Percentiles rank a stretch among this genome's conserved stretches.
These are phyloP conservation scores for Trametes sanguinea DNA, from an alignment of 768 basidiomycete genomes.

Conservation along the genomic window DNA sequence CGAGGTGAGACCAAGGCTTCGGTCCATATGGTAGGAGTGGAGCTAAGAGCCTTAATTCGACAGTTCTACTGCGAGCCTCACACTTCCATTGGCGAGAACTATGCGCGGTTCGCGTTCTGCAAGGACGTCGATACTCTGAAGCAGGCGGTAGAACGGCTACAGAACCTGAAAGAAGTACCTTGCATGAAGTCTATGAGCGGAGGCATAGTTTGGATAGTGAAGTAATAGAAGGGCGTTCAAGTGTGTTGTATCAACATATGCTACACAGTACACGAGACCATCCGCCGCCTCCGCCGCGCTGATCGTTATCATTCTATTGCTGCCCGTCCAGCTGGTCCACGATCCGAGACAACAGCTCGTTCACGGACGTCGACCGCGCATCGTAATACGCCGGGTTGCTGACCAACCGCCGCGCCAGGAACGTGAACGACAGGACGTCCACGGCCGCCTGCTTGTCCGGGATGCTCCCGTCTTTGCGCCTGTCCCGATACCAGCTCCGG, in stretches of 20 bases:
- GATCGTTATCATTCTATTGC: not conserved
- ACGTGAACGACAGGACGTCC: slow-evolving; percentile 80
- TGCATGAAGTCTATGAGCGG: slow-evolving; percentile 16
- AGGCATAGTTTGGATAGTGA: not conserved
- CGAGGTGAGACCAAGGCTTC: slow-evolving; percentile 60
- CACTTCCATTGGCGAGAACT: slow-evolving; percentile 80
- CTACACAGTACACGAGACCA: not conserved
- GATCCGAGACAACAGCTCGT: slow-evolving; percentile 67
- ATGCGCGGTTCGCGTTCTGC: slow-evolving; percentile 91
- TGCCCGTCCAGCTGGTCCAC: slow-evolving; percentile 53
- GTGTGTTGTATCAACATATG: not conserved
- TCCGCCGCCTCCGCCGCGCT: not conserved
- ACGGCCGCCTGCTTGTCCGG: slow-evolving; percentile 65
- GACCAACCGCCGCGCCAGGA: slow-evolving; percentile 66
- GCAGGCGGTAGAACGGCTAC: slow-evolving; percentile 80
- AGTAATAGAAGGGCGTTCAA: slow-evolving; percentile 3
- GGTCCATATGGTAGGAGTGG: slow-evolving; percentile 9
- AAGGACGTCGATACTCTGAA: slow-evolving; percentile 88
- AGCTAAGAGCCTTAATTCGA: slow-evolving; percentile 7
- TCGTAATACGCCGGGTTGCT: slow-evolving; percentile 90
- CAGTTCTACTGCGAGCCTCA: slow-evolving; percentile 95
- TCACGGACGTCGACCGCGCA: slow-evolving; percentile 43
- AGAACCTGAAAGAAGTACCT: slow-evolving; percentile 72
- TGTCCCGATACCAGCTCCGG: slow-evolving; percentile 47
- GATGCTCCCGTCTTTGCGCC: slow-evolving; percentile 42